Percentiles rank a stretch among this genome's conserved stretches.
Evolutionary conservation across 2,329 filamentous ascomycete genomes (phyloP).

Genomic region (Cryphonectria nitschkei): DNA sequence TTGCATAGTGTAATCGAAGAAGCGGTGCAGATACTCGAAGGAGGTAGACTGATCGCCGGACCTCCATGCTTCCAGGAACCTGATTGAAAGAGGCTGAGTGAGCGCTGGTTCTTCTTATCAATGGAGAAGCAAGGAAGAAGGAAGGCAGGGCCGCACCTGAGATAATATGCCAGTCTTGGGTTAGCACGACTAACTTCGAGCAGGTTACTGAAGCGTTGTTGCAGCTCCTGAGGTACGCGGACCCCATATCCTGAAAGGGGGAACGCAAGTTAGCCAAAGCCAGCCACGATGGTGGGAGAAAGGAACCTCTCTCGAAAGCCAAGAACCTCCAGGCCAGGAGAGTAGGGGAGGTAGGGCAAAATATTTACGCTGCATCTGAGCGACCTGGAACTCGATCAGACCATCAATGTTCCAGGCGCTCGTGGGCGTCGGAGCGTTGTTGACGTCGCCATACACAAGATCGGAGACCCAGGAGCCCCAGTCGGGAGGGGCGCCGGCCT

Average conservation of each 20-base stretch:
- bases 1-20: slow-evolving; percentile 96
- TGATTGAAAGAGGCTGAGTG: slow-evolving; percentile 44
- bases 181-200: slow-evolving; percentile 68
- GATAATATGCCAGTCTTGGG: slow-evolving; percentile 76
- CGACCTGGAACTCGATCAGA: slow-evolving; percentile 85
- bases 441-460: slow-evolving; percentile 57
- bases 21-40: slow-evolving; percentile 89
- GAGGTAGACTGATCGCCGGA: slow-evolving; percentile 88
- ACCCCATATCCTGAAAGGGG: slow-evolving; percentile 66
- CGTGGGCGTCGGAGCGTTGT: slow-evolving; percentile 50
- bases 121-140: neutral
- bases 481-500: slow-evolving; percentile 48
- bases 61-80: slow-evolving; percentile 90
- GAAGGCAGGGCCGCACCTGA: slow-evolving; percentile 54
- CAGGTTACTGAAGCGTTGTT: slow-evolving; percentile 69
- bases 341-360: too few relatives aligned
- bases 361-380: slow-evolving; percentile 75
- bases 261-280: slow-evolving; percentile 23
- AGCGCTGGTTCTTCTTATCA: neutral
- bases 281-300: too few relatives aligned
- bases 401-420: slow-evolving; percentile 81
- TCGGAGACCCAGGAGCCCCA: slow-evolving; percentile 55
- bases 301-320: too few relatives aligned
- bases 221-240: slow-evolving; percentile 75
- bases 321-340: too few relatives aligned